Conservation (phyloP, 345 rosid species). For the Noccaea caerulescens region DNA sequence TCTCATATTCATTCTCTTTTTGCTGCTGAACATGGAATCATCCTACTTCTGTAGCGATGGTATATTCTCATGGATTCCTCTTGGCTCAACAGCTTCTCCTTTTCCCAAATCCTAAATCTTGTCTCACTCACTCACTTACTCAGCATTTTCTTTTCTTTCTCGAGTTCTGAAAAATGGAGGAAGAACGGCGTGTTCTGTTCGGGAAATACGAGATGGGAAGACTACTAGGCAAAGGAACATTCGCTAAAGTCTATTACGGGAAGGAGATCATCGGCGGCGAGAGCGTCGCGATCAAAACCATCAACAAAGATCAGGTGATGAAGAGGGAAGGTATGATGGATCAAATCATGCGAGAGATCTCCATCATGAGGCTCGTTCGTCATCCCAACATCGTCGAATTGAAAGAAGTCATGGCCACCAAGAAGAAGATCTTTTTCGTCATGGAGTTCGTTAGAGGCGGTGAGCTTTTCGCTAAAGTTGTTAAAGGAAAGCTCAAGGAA, state of each 20-base stretch:
- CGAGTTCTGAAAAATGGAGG: slow-evolving; percentile 34
- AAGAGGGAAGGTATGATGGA: slow-evolving; percentile 65
- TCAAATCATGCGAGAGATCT: slow-evolving; percentile 72
- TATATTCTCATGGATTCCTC: slow-evolving; percentile 23
- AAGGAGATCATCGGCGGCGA: slow-evolving; percentile 50
- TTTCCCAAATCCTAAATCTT: neutral
- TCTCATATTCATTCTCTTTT: neutral
- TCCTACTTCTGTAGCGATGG: slow-evolving; percentile 6
- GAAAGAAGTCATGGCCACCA: slow-evolving; percentile 80
- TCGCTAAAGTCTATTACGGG: slow-evolving; percentile 75
- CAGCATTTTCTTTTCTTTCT: neutral
- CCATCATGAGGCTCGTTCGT: slow-evolving; percentile 70
- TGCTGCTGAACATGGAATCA: slow-evolving; percentile 21
- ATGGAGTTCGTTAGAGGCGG: slow-evolving; percentile 86
- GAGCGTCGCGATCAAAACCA: slow-evolving; percentile 69
- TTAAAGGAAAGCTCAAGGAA: slow-evolving; percentile 65
- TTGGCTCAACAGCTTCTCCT: slow-evolving; percentile 1
- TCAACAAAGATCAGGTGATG: slow-evolving; percentile 57
- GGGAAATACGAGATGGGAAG: slow-evolving; percentile 75
- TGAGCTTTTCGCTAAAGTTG: slow-evolving; percentile 68
- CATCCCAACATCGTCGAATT: slow-evolving; percentile 75
- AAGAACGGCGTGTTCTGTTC: slow-evolving; percentile 50
- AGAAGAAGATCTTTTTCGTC: slow-evolving; percentile 63
- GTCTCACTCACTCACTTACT: neutral
- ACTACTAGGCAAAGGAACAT: slow-evolving; percentile 79